These are phyloP conservation scores for Euphorbia schlechtendalii DNA, from an alignment of 441 rosid species.

Conservation along the genomic window DNA sequence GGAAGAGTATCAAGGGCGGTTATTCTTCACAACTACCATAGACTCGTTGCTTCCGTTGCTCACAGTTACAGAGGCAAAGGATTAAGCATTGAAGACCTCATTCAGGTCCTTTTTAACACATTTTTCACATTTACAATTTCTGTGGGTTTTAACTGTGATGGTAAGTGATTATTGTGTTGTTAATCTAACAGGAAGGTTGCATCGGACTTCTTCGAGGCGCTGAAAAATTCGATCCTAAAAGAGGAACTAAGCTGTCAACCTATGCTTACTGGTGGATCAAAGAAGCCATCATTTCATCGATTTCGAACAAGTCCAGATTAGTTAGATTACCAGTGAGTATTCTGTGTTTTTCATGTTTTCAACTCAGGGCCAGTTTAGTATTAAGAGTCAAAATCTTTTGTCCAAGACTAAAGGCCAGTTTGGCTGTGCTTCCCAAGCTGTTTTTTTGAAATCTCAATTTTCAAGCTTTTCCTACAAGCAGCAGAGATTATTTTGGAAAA, in stretches of 20 bases:
- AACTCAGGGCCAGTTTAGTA: too few species aligned
- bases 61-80: constrained; percentile 45
- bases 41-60: constrained; percentile 48
- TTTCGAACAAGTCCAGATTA: constrained; percentile 39
- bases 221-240: constrained; percentile 44
- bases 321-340: constrained; percentile 46
- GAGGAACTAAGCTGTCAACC: constrained; percentile 53
- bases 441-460: too few species aligned
- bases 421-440: too few species aligned
- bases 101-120: constrained; percentile 35
- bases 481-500: too few species aligned
- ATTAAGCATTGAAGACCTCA: constrained; percentile 41
- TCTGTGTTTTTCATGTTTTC: neutral
- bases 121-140: constrained; percentile 1
- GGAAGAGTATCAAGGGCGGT: constrained; percentile 42
- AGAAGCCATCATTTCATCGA: constrained; percentile 45
- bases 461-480: too few species aligned
- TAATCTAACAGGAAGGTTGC: constrained; percentile 36
- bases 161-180: neutral
- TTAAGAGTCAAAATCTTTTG: too few species aligned
- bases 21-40: constrained; percentile 34
- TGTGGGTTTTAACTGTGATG: neutral
- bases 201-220: constrained; percentile 54
- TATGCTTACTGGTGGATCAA: constrained; percentile 62
- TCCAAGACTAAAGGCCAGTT: too few species aligned